Base-by-base conservation (phyloP, 805 yeast genomes). In the Candida ascalaphidarum region DNA sequence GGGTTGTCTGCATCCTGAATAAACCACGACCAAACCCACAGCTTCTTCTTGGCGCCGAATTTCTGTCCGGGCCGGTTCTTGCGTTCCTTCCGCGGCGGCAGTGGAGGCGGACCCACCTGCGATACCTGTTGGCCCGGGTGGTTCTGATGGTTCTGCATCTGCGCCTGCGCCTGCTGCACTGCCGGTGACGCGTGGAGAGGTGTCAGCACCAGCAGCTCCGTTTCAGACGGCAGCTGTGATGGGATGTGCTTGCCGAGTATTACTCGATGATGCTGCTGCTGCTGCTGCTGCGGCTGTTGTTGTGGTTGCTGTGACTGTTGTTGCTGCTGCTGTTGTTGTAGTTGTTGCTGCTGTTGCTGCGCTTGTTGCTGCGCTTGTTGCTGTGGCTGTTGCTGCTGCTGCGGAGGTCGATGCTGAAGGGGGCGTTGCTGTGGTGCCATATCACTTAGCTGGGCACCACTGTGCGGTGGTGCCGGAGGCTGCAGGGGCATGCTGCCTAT, bases 21-120 rank as follows among this genome's bases (percentile, higher is more conserved):
- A 40, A 72, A 73, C 78, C 79, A 73, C 13, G 63, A 49, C 79
- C 79, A 73, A 10, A 72, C 77, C 78, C 78, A 73, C 18, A 74
- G 69, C 38, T 63, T 66, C 58, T 72, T 72, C 41, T 70, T 71
- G 11, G 79, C 79, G 11, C 79, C 79, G 34, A 69, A 70, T 39
- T 62, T 66, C 37, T 66, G 74, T 6, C 76, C 76, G 1, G 75
- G 75, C 29, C 68, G 55, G 41, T 68, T 68, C 13, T 50, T 52
- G 14, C 64, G 50, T 27, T 52, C 61, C 23, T 44, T 43, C 33
- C 50, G 52, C 13, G 30, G 18, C 11, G 9, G 14, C 6, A 14
- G 11, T 13, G 27, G 4, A 10, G 13, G 11, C n/a, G 17, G 24
- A 11, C 10, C 12, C 11, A 18, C 10, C 17, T 16, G 21, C 4